Conservation (phyloP, 78 protist species). For the Polysphondylium violaceum region DNA sequence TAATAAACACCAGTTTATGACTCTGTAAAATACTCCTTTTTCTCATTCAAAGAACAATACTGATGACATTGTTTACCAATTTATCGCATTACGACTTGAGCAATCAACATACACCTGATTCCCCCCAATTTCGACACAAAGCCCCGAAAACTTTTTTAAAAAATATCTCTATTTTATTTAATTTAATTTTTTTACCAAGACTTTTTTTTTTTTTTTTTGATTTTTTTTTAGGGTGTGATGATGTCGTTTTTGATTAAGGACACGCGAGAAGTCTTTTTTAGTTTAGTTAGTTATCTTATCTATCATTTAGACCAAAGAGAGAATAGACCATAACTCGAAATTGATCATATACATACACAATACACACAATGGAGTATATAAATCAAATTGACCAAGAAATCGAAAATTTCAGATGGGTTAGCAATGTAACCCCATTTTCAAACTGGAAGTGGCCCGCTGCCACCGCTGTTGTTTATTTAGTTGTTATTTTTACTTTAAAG, state of each 20-base stretch:
- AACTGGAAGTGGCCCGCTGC: slow-evolving; percentile 10
- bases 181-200: background rate
- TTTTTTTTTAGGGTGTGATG: background rate
- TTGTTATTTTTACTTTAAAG: slow-evolving; percentile 23
- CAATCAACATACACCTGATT: no score
- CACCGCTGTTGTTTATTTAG: slow-evolving; percentile 23
- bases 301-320: background rate
- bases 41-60: no score
- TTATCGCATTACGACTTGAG: no score
- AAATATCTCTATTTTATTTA: background rate
- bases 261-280: slow-evolving; percentile 6
- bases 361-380: background rate
- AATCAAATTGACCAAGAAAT: slow-evolving; percentile 3
- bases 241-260: background rate
- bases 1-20: no score
- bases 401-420: slow-evolving; percentile 31
- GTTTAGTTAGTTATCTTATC: background rate
- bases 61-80: no score
- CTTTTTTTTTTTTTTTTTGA: background rate
- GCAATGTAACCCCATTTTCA: slow-evolving; percentile 32
- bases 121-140: no score
- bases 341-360: background rate
- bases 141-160: no score
- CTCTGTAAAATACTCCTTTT: no score
- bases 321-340: background rate